Base-by-base conservation (phyloP, 805 yeast species). In the Suhomyces pyralidae region DNA sequence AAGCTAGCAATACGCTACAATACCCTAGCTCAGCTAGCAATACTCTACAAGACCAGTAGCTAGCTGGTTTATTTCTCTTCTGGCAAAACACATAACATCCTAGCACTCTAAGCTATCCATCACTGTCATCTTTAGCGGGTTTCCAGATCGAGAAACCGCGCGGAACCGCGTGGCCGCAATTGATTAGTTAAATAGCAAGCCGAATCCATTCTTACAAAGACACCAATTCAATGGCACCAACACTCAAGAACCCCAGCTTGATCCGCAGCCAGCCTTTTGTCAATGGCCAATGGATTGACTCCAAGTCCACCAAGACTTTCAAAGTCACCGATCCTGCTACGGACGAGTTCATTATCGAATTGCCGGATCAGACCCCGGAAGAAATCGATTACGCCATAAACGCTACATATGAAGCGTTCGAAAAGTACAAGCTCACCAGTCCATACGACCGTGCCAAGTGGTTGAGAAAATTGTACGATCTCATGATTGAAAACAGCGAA, bases 401-500 rank as follows among this genome's bases (percentile, higher is more conserved):
- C 47, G 68, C 66, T 45, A 82, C 85, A 2, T 65, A 64, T 46
- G 71, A 70, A 2, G 77, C 84, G 0, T 82, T 80, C 62, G 59
- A 73, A 36, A 57, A 69, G 1, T 82, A 64, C 66, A 79, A 74
- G 58, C 73, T 74, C 46, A 79, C 84, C 2, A 64, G 76, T 9
- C 78, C 82, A 25, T 74, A 78, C 55, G 77, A 80, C 50, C 79
- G 86, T 61, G 61, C 85, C 2, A 61, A 64, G 45, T 77, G 76
- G 80, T 68, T 81, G 58, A 72, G 84, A 63, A 81, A 77, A 45
- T 55, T 82, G 59, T 76, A 67, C 65, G 66, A 79, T 49, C 64
- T 81, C 50, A 81, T 82, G 78, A 68, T 73, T 25, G 85, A 82
- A 53, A 81, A 83, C 58, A 59, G 68, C 46, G 85, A 81, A 24